These are phyloP conservation scores for Huntiella bhutanensis DNA, from an alignment of 2,329 filamentous ascomycete genomes.

Conservation along the genomic window DNA sequence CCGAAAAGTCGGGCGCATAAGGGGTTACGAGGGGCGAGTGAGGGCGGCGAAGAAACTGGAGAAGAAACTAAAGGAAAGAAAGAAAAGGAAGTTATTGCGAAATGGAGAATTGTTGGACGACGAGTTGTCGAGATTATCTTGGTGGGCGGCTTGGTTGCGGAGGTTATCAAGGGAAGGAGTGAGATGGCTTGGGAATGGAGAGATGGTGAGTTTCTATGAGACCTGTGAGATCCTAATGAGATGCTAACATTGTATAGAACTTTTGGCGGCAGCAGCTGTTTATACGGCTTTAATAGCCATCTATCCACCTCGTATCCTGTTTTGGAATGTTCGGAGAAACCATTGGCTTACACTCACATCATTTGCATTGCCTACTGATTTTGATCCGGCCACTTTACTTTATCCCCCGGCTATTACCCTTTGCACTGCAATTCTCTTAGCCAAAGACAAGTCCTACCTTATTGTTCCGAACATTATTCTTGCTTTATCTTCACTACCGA, in stretches of 20 bases:
- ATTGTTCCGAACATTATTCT: slow-evolving; percentile 70
- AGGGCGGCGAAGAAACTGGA: slow-evolving; percentile 7
- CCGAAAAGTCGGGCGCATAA: slow-evolving; percentile 57
- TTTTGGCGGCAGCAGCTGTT: slow-evolving; percentile 21
- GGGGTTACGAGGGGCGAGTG: slow-evolving; percentile 49
- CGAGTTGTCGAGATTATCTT: slow-evolving; percentile 34
- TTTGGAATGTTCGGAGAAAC: slow-evolving; percentile 26
- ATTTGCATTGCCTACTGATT: slow-evolving; percentile 47
- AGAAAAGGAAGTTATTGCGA: background rate
- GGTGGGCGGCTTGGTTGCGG: slow-evolving; percentile 27
- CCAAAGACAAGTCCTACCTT: slow-evolving; percentile 35
- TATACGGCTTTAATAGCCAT: slow-evolving; percentile 25
- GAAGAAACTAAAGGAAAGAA: background rate
- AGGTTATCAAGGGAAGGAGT: slow-evolving; percentile 27
- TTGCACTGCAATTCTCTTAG: slow-evolving; percentile 57
- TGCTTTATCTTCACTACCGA: slow-evolving; percentile 57
- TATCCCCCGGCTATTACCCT: slow-evolving; percentile 66
- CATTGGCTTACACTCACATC: slow-evolving; percentile 20
- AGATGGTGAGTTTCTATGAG: background rate
- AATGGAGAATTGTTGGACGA: slow-evolving; percentile 29
- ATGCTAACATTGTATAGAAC: slow-evolving; percentile 20
- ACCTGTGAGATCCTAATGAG: background rate
- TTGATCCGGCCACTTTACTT: slow-evolving; percentile 79
- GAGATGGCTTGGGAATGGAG: background rate
- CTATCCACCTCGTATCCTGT: slow-evolving; percentile 41